Conservation (phyloP, 352 stramenopile species). For the Phytophthora megakarya region DNA sequence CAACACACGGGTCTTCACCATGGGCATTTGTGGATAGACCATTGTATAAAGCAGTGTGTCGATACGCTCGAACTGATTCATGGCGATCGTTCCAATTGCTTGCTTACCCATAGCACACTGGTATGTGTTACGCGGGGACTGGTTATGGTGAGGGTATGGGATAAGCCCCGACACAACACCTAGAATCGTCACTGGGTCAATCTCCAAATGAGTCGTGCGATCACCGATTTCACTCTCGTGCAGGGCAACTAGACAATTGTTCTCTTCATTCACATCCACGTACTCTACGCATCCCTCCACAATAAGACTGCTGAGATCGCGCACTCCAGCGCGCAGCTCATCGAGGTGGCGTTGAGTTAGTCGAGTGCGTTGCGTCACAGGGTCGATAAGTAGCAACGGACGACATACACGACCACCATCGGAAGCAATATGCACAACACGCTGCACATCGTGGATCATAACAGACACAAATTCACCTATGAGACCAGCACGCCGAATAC, state of each 20-base stretch:
- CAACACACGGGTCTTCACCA: conserved; percentile 99
- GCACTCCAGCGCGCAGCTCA: conserved; percentile 79
- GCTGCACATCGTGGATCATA: conserved; percentile 97
- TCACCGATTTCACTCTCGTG: conserved; percentile 92
- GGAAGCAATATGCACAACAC: conserved; percentile 98
- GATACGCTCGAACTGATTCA: conserved; percentile 99
- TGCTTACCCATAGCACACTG: conserved; percentile 99
- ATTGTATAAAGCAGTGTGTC: conserved; percentile 99
- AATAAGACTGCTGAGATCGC: conserved; percentile 86
- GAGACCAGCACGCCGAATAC: conserved; percentile 81
- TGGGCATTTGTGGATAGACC: conserved; percentile 99
- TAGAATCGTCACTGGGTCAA: conserved; percentile 99
- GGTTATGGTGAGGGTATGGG: conserved; percentile 99
- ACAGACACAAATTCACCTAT: conserved; percentile 98
- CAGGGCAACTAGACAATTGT: conserved; percentile 99
- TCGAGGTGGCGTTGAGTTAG: conserved; percentile 97
- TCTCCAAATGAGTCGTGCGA: conserved; percentile 98
- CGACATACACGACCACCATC: conserved; percentile 98
- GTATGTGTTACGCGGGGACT: conserved; percentile 99
- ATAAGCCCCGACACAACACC: conserved; percentile 98
- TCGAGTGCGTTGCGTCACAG: conserved; percentile 85
- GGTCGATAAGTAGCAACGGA: conserved; percentile 95
- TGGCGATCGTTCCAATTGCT: conserved; percentile 98
- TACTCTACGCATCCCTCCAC: conserved; percentile 98
- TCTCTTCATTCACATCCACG: conserved; percentile 99